These are phyloP conservation scores for Rubroboletus satanas DNA, from an alignment of 768 basidiomycete genomes.

Conservation along the genomic window DNA sequence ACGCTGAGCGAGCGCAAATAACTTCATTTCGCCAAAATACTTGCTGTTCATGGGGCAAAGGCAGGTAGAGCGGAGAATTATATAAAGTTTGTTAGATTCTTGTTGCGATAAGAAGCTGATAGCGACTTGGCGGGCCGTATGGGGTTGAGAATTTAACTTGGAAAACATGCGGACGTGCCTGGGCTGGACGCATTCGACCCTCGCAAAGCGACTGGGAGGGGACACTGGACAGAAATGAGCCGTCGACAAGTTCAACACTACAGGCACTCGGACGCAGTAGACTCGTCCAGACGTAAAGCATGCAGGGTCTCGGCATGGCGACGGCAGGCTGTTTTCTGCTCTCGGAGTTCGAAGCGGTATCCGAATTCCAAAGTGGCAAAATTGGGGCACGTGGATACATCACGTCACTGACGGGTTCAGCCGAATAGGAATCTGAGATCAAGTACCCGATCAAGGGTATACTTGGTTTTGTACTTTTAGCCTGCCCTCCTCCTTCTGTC, in stretches of 20 bases:
- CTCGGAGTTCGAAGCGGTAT: constrained; percentile 16
- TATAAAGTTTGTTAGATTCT: constrained; percentile 17
- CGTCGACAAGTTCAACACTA: neutral
- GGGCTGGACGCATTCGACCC: neutral
- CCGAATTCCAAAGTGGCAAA: constrained; percentile 6
- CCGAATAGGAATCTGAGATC: constrained; percentile 32
- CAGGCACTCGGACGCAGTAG: neutral
- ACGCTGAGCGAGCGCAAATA: constrained; percentile 10
- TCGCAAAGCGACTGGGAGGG: neutral
- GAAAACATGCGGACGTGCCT: neutral
- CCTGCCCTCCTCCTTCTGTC: constrained; percentile 9
- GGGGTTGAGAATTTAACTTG: neutral
- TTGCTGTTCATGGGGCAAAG: constrained; percentile 8
- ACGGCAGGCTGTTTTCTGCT: constrained; percentile 10
- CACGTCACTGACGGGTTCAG: constrained; percentile 19
- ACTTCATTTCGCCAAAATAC: constrained; percentile 24
- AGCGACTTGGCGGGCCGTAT: constrained; percentile 2
- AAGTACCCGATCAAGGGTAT: constrained; percentile 7
- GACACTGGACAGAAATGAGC: neutral
- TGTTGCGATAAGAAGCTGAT: constrained; percentile 27
- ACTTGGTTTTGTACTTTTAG: constrained; percentile 20
- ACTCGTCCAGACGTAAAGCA: neutral
- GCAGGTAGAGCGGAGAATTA: constrained; percentile 25
- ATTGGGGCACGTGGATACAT: constrained; percentile 18
- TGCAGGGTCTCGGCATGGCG: constrained; percentile 1